A percentile compares a stretch with the other conserved stretches of the same genome.
phyloP scores from a whole-genome alignment of 2,329 filamentous ascomycete species.

The Elsinoe australis region DNA sequence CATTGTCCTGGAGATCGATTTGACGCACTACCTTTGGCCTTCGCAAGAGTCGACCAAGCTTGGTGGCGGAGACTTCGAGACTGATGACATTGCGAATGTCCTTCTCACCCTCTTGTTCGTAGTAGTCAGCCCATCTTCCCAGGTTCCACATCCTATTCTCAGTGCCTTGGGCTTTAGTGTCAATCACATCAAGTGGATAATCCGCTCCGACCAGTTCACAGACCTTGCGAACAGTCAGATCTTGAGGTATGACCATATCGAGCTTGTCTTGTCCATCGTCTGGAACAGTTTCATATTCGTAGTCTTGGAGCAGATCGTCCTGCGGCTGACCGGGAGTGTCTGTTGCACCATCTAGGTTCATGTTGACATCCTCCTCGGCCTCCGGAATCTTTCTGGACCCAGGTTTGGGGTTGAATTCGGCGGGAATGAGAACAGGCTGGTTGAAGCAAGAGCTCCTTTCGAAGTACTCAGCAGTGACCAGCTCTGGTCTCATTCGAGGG shows the following conservation, averaged over 20 bases:
- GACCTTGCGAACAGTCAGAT: constrained; percentile 55
- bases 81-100: constrained; percentile 62
- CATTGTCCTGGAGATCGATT: constrained; percentile 49
- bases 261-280: constrained; percentile 58
- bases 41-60: constrained; percentile 53
- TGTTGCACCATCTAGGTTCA: constrained; percentile 11
- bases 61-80: constrained; percentile 58
- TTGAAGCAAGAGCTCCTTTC: constrained; percentile 56
- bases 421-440: constrained; percentile 60
- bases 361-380: neutral
- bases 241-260: constrained; percentile 60
- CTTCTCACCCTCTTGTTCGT: constrained; percentile 56
- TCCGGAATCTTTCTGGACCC: constrained; percentile 25
- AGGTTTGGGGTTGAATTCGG: constrained; percentile 50
- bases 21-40: constrained; percentile 59
- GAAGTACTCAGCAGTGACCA: constrained; percentile 56
- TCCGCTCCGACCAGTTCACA: constrained; percentile 57
- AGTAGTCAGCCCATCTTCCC: constrained; percentile 59
- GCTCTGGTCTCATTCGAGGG: constrained; percentile 55
- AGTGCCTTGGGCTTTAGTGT: constrained; percentile 61
- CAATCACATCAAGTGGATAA: constrained; percentile 58
- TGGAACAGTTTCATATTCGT: constrained; percentile 42
- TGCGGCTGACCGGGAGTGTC: constrained; percentile 24
- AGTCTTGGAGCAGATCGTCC: constrained; percentile 30
- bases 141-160: constrained; percentile 59